Evolutionary conservation across 2,329 filamentous ascomycete genomes (phyloP).

Genomic region (Aspergillus udagawae): DNA sequence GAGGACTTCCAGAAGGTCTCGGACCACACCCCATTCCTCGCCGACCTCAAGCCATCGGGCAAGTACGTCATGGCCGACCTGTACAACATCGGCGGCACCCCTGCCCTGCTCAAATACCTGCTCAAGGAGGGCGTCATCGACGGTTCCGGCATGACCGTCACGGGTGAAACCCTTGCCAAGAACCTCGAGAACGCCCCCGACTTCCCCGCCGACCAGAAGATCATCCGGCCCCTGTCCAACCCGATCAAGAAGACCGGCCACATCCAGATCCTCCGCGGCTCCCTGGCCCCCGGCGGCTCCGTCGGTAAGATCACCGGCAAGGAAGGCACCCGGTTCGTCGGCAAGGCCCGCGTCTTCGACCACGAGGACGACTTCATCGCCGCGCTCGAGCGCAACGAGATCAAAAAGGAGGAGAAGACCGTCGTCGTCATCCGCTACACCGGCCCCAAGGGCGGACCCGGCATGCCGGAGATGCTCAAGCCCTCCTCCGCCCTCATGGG

Average conservation of each 20-base stretch:
- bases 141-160: constrained; percentile 58
- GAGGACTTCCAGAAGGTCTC: constrained; percentile 84
- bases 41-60: constrained; percentile 75
- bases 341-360: constrained; percentile 68
- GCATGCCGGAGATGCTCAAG: constrained; percentile 73
- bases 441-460: constrained; percentile 68
- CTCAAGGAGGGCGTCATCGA: constrained; percentile 57
- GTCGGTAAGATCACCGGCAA: constrained; percentile 77
- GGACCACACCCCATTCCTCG: constrained; percentile 73
- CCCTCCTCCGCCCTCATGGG: constrained; percentile 71
- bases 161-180: constrained; percentile 56
- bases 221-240: constrained; percentile 64
- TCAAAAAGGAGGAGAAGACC: constrained; percentile 72
- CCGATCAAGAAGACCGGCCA: constrained; percentile 69
- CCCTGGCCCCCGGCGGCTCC: constrained; percentile 64
- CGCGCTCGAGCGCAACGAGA: constrained; percentile 62
- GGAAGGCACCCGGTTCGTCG: constrained; percentile 64
- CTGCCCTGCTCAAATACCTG: constrained; percentile 55
- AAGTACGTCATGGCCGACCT: constrained; percentile 61
- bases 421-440: constrained; percentile 74
- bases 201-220: constrained; percentile 65
- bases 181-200: constrained; percentile 57
- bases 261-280: constrained; percentile 68
- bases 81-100: constrained; percentile 55
- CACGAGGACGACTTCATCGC: constrained; percentile 65